Percentiles rank a stretch among this genome's conserved stretches.
phyloP scores from a whole-genome alignment of 2,329 filamentous ascomycete genomes.

The Monilinia fructicola region DNA sequence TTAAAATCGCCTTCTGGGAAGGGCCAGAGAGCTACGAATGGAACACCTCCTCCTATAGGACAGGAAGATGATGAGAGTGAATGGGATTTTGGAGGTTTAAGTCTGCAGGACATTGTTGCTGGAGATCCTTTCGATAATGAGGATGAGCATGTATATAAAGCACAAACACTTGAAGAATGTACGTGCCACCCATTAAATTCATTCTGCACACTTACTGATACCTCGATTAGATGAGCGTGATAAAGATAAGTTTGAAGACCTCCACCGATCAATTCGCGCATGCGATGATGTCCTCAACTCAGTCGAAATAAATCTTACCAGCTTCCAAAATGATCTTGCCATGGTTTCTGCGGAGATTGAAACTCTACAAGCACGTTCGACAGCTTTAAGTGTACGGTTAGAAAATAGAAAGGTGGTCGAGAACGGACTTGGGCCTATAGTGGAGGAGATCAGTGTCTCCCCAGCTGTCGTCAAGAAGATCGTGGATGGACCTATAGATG shows the following conservation, averaged over 20 bases:
- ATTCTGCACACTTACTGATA: conserved; percentile 24
- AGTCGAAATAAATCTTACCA: conserved; percentile 87
- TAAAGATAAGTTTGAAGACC: conserved; percentile 80
- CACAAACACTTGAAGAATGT: conserved; percentile 73
- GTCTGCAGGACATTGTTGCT: conserved; percentile 59
- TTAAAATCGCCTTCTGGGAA: conserved; percentile 25
- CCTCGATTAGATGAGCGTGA: conserved; percentile 66
- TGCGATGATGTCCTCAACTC: conserved; percentile 93
- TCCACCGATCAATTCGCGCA: conserved; percentile 83
- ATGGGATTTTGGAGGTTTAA: conserved; percentile 77
- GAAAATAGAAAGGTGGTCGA: conserved; percentile 90
- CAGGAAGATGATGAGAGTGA: conserved; percentile 60
- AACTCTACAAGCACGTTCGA: conserved; percentile 82
- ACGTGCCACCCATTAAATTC: conserved; percentile 42
- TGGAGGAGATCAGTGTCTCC: conserved; percentile 88
- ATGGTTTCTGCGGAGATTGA: conserved; percentile 94
- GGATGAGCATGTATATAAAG: conserved; percentile 45
- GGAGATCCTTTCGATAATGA: conserved; percentile 20
- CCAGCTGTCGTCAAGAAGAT: conserved; percentile 83
- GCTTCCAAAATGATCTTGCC: conserved; percentile 90
- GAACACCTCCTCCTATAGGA: conserved; percentile 36
- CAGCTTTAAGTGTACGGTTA: conserved; percentile 76
- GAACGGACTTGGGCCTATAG: conserved; percentile 79
- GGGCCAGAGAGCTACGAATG: conserved; percentile 9
- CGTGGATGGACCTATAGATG: conserved; percentile 84